Percentiles rank a stretch among this genome's conserved stretches.
Evolutionary conservation across 2,329 filamentous ascomycete genomes (phyloP).

Genomic region (Epichloe aotearoae): DNA sequence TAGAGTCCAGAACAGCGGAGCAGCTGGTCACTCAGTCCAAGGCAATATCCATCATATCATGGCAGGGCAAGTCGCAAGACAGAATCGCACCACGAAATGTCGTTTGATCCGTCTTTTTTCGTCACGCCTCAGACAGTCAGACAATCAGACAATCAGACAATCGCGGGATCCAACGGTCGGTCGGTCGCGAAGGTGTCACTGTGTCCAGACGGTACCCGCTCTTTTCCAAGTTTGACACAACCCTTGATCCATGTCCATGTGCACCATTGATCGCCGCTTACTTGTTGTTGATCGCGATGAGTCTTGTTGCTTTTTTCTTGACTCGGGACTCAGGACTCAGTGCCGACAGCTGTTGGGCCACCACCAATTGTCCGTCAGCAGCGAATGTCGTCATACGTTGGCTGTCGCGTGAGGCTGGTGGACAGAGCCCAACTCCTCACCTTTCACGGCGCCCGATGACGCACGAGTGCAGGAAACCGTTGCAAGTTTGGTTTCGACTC

Average conservation of each 20-base stretch:
- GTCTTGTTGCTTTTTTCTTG: neutral
- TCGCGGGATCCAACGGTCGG: neutral
- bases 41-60: too few species aligned
- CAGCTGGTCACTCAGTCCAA: too few species aligned
- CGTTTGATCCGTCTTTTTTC: neutral
- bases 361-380: too few species aligned
- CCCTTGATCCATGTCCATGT: neutral
- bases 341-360: too few species aligned
- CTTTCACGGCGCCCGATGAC: too few species aligned
- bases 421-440: too few species aligned
- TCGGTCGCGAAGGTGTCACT: neutral
- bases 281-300: neutral
- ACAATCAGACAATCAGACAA: neutral
- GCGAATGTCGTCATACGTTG: too few species aligned
- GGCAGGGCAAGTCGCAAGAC: neutral
- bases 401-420: too few species aligned
- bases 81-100: neutral
- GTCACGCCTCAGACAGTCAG: neutral
- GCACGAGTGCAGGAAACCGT: too few species aligned
- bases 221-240: neutral
- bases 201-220: neutral
- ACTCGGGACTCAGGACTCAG: too few species aligned
- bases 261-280: neutral
- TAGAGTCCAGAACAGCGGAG: too few species aligned
- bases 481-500: too few species aligned